Evolutionary conservation across 495 filamentous ascomycete species (phyloP).

Genomic region (Penicillium fimorum): DNA sequence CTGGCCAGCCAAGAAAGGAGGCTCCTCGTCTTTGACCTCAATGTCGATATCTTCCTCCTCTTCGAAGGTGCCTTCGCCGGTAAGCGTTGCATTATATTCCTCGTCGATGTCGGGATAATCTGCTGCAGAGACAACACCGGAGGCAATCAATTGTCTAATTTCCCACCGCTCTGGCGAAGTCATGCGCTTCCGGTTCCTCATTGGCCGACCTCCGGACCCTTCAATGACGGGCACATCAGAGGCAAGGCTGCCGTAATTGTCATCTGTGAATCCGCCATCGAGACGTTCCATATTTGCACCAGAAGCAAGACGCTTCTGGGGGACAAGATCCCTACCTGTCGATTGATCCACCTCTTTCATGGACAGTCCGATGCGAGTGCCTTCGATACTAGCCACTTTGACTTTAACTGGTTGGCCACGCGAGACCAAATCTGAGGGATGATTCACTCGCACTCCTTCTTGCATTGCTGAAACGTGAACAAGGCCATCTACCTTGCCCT

Average conservation of each 20-base stretch:
- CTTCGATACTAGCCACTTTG: constrained; percentile 86
- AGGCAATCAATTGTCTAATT: constrained; percentile 93
- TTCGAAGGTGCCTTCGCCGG: constrained; percentile 84
- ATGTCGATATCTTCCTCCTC: constrained; percentile 98
- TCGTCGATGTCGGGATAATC: constrained; percentile 96
- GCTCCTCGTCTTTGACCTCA: constrained; percentile 92
- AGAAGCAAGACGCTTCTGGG: constrained; percentile 78
- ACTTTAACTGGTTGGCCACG: constrained; percentile 85
- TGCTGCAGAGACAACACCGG: constrained; percentile 81
- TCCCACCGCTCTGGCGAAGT: constrained; percentile 97
- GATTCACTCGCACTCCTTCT: constrained; percentile 82
- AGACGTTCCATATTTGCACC: constrained; percentile 88
- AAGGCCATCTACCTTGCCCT: constrained; percentile 86
- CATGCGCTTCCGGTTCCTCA: constrained; percentile 77
- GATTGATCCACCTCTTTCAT: constrained; percentile 98
- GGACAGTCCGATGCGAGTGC: constrained; percentile 75
- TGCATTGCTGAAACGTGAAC: constrained; percentile 96
- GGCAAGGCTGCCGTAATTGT: constrained; percentile 58
- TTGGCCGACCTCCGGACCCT: constrained; percentile 52
- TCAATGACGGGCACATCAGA: constrained; percentile 66
- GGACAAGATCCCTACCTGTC: constrained; percentile 80
- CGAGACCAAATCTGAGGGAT: constrained; percentile 83
- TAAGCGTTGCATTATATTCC: constrained; percentile 84
- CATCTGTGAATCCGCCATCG: constrained; percentile 50
- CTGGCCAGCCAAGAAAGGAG: constrained; percentile 92